These are phyloP conservation scores for Leucogyrophana mollusca DNA, from an alignment of 768 basidiomycete species.

Conservation along the genomic window DNA sequence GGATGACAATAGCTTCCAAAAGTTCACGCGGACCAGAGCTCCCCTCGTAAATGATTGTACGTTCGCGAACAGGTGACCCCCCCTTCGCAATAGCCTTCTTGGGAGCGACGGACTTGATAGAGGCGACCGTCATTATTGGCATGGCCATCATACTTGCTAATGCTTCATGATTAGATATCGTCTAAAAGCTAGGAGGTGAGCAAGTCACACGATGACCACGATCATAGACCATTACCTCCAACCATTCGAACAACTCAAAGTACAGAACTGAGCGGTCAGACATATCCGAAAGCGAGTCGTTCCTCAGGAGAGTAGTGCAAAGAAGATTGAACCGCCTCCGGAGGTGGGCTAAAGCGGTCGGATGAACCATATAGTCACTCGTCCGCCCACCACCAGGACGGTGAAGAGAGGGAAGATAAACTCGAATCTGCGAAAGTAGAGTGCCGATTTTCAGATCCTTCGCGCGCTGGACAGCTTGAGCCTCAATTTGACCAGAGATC, in stretches of 20 bases:
- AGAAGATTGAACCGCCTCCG: conserved; percentile 88
- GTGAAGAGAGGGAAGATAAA: conserved; percentile 80
- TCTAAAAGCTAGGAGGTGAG: conserved; percentile 43
- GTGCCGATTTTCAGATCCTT: conserved; percentile 75
- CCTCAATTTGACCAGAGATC: conserved; percentile 81
- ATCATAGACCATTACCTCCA: conserved; percentile 59
- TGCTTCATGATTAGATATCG: conserved; percentile 90
- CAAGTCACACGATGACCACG: conserved; percentile 1
- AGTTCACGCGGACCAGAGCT: conserved; percentile 89
- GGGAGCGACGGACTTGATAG: conserved; percentile 61
- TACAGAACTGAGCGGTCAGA: conserved; percentile 83
- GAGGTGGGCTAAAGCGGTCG: conserved; percentile 88
- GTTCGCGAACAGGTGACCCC: conserved; percentile 64
- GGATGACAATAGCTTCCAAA: conserved; percentile 87
- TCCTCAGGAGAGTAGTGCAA: conserved; percentile 80
- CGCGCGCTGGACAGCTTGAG: conserved; percentile 63
- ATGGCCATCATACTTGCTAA: conserved; percentile 95
- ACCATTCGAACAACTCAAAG: conserved; percentile 88
- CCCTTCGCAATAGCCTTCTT: conserved; percentile 46
- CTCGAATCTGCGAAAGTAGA: conserved; percentile 69
- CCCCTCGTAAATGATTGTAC: conserved; percentile 86
- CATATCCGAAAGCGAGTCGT: conserved; percentile 94
- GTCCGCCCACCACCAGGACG: conserved; percentile 74
- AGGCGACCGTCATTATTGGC: conserved; percentile 88
- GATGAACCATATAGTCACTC: conserved; percentile 91